Percentiles rank a stretch among this genome's conserved stretches.
Evolutionary conservation across 164 flowering plant species (phyloP).

Genomic region (Nymphaea thermarum): DNA sequence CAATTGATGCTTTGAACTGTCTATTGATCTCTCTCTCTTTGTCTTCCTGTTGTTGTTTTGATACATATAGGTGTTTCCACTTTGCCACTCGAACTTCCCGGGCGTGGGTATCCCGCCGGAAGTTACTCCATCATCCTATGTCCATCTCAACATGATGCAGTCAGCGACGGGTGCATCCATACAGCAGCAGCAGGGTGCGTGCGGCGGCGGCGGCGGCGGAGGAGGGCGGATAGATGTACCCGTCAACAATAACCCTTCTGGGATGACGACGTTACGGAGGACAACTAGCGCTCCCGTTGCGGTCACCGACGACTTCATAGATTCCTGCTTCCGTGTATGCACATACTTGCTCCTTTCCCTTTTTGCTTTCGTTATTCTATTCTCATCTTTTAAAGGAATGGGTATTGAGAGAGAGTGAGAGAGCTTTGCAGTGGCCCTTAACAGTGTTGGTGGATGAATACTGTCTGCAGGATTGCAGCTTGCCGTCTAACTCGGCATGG

Average conservation of each 20-base stretch:
- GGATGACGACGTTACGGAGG: slow-evolving; percentile 25
- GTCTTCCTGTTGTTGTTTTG: background rate
- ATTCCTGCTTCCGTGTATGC: slow-evolving; percentile 54
- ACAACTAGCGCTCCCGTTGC: slow-evolving; percentile 55
- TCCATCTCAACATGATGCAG: slow-evolving; percentile 24
- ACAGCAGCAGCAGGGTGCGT: slow-evolving; percentile 20
- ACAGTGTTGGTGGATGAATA: background rate
- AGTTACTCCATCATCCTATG: slow-evolving; percentile 29
- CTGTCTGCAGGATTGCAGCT: background rate
- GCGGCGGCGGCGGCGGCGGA: slow-evolving; percentile 22
- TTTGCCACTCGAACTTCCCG: slow-evolving; percentile 26
- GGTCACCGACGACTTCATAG: slow-evolving; percentile 38
- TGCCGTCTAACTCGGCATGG: slow-evolving; percentile 21
- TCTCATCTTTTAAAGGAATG: too few relatives aligned
- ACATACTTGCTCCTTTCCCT: background rate
- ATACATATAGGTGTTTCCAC: slow-evolving; percentile 37
- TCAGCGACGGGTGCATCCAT: background rate
- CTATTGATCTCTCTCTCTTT: background rate
- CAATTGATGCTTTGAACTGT: background rate
- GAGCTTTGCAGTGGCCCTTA: background rate
- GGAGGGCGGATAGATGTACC: slow-evolving; percentile 23
- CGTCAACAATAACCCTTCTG: slow-evolving; percentile 1
- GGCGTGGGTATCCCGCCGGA: slow-evolving; percentile 32
- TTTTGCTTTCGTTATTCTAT: background rate
- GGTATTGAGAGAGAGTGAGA: too few relatives aligned